Conservation (phyloP, 2,329 filamentous ascomycete species). For the Penicillium decumbens region DNA sequence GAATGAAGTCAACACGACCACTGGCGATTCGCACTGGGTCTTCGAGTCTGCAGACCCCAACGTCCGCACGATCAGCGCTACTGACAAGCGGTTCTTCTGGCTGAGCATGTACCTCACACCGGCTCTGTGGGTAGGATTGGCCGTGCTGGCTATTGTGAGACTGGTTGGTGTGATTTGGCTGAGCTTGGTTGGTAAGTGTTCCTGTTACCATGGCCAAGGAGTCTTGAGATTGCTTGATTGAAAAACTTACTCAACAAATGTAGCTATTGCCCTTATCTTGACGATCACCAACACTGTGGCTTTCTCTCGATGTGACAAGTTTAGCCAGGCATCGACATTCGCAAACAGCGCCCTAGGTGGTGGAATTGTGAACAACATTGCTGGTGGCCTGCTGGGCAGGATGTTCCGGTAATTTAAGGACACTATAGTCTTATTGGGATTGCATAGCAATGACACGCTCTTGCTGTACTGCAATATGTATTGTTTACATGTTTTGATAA, state of each 20-base stretch:
- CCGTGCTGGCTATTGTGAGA: conserved; percentile 45
- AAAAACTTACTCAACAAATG: conserved; percentile 3
- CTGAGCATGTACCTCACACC: conserved; percentile 47
- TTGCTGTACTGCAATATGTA: conserved; percentile 1
- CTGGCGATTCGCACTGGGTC: conserved; percentile 49
- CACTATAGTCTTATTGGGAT: not conserved
- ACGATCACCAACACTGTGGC: conserved; percentile 51
- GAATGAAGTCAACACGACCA: conserved; percentile 49
- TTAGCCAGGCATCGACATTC: conserved; percentile 55
- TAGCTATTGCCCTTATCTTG: conserved; percentile 48
- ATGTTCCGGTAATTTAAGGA: conserved; percentile 45
- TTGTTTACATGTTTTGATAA: conserved; percentile 7
- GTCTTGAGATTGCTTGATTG: not conserved
- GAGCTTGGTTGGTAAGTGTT: conserved; percentile 47
- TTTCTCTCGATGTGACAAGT: conserved; percentile 50
- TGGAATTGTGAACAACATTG: conserved; percentile 52
- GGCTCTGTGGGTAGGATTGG: conserved; percentile 47
- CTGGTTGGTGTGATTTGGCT: conserved; percentile 49
- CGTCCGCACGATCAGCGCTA: conserved; percentile 43
- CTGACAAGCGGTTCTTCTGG: conserved; percentile 52
- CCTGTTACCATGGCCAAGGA: not conserved
- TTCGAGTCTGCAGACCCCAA: conserved; percentile 48
- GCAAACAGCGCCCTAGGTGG: conserved; percentile 54
- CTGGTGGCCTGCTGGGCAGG: conserved; percentile 52
- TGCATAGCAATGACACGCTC: not conserved